Evolutionary conservation across 805 yeast genomes (phyloP).

Genomic region (Spathaspora hagerdaliae): DNA sequence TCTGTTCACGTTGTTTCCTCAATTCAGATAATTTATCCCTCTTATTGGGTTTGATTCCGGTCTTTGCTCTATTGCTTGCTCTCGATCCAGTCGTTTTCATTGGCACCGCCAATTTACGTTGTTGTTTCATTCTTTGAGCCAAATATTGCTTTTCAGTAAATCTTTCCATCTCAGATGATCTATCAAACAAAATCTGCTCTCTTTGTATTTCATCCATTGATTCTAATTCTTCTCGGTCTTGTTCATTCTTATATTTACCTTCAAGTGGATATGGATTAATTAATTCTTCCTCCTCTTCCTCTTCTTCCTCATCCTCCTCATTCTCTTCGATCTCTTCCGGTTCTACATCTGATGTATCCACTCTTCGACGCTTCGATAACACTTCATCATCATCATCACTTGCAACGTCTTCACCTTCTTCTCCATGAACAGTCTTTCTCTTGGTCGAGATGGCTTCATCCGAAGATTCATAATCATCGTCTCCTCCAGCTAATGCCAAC

Average conservation of each 20-base stretch:
- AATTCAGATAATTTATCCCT: constrained; percentile 64
- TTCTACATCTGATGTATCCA: constrained; percentile 2
- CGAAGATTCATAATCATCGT: constrained; percentile 24
- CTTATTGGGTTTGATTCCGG: constrained; percentile 31
- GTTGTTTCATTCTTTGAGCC: constrained; percentile 68
- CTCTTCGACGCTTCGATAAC: constrained; percentile 7
- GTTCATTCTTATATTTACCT: constrained; percentile 82
- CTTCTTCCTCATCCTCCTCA: constrained; percentile 29
- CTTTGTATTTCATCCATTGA: constrained; percentile 89
- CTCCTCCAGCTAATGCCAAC: constrained; percentile 83
- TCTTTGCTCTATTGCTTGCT: constrained; percentile 31
- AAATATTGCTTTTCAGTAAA: constrained; percentile 80
- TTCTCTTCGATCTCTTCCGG: constrained; percentile 29
- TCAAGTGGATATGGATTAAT: constrained; percentile 88
- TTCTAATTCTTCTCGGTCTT: constrained; percentile 61
- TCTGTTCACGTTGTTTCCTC: constrained; percentile 71
- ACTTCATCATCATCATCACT: constrained; percentile 10
- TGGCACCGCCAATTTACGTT: constrained; percentile 11
- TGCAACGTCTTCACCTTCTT: constrained; percentile 22
- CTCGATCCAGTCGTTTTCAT: constrained; percentile 21
- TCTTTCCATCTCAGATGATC: constrained; percentile 88
- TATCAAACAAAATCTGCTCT: constrained; percentile 85
- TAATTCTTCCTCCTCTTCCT: constrained; percentile 29
- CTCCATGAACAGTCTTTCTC: constrained; percentile 9
- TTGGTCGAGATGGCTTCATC: constrained; percentile 17